Conservation (phyloP, 805 yeast genomes). For the Peterozyma xylosa region DNA sequence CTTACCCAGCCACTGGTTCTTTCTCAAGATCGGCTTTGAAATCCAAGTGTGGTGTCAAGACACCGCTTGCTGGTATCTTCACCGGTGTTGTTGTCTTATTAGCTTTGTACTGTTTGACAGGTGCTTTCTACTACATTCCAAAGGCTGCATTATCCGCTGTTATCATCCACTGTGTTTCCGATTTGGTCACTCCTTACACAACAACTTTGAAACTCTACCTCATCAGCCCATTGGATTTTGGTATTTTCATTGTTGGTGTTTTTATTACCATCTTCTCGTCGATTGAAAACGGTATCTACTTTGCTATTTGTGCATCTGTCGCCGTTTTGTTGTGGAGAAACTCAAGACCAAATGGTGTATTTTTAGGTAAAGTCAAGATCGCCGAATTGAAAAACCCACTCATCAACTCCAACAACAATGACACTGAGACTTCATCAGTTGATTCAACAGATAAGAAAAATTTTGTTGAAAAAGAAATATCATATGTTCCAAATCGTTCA, state of each 20-base stretch:
- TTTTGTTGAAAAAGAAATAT: conserved; percentile 5
- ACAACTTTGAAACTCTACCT: conserved; percentile 65
- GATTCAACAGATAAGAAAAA: conserved; percentile 4
- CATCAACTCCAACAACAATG: conserved; percentile 21
- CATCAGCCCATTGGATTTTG: conserved; percentile 65
- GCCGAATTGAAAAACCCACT: conserved; percentile 65
- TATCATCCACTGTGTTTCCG: conserved; percentile 90
- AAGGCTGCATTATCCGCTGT: conserved; percentile 82
- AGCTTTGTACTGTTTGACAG: conserved; percentile 79
- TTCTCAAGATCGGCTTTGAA: conserved; percentile 92
- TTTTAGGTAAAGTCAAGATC: conserved; percentile 71
- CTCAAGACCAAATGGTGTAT: conserved; percentile 75
- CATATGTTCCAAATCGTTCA: background rate
- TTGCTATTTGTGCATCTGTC: conserved; percentile 78
- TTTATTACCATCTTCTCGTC: conserved; percentile 69
- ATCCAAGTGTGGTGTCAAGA: conserved; percentile 91
- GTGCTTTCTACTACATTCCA: conserved; percentile 83
- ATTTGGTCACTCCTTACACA: conserved; percentile 64
- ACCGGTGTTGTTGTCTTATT: conserved; percentile 85
- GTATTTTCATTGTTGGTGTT: conserved; percentile 67
- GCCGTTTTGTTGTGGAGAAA: conserved; percentile 67
- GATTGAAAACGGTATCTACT: conserved; percentile 86
- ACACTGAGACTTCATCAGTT: conserved; percentile 9
- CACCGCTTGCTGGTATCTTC: conserved; percentile 87
- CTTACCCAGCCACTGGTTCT: conserved; percentile 95